These are phyloP conservation scores for Saccharomyces kudriavzevii DNA, from an alignment of 805 yeast genomes.

Conservation along the genomic window DNA sequence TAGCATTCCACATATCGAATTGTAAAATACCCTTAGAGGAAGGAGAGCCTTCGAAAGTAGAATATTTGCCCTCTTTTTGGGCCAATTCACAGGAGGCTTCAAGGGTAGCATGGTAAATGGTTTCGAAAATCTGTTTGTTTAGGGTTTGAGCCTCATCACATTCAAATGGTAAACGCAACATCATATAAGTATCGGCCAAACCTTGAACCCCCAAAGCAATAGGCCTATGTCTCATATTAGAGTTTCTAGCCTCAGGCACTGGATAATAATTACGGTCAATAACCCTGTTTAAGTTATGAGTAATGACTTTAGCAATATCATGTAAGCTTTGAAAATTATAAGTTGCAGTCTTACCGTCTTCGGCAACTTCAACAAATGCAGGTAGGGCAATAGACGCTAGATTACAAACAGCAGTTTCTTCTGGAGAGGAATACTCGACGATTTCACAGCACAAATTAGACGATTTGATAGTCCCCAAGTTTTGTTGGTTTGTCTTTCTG, in stretches of 20 bases:
- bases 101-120: constrained; percentile 88
- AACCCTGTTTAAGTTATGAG: constrained; percentile 69
- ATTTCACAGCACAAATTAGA: constrained; percentile 93
- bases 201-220: constrained; percentile 99
- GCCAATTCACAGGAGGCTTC: constrained; percentile 86
- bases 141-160: constrained; percentile 66
- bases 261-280: constrained; percentile 87
- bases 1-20: constrained; percentile 77
- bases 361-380: constrained; percentile 49
- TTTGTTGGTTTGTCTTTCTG: constrained; percentile 79
- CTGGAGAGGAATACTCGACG: constrained; percentile 84
- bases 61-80: constrained; percentile 56
- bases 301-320: constrained; percentile 64
- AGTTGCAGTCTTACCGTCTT: constrained; percentile 37
- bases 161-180: constrained; percentile 77
- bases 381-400: constrained; percentile 88
- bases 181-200: constrained; percentile 79
- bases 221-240: constrained; percentile 83
- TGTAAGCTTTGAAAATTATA: constrained; percentile 74
- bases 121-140: constrained; percentile 84
- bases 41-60: constrained; percentile 76
- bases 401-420: constrained; percentile 93
- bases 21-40: constrained; percentile 79
- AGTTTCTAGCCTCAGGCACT: constrained; percentile 59
- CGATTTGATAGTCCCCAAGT: constrained; percentile 85